Conservation (phyloP, 306 rosid genomes). For the Cucurbita maxima region DNA sequence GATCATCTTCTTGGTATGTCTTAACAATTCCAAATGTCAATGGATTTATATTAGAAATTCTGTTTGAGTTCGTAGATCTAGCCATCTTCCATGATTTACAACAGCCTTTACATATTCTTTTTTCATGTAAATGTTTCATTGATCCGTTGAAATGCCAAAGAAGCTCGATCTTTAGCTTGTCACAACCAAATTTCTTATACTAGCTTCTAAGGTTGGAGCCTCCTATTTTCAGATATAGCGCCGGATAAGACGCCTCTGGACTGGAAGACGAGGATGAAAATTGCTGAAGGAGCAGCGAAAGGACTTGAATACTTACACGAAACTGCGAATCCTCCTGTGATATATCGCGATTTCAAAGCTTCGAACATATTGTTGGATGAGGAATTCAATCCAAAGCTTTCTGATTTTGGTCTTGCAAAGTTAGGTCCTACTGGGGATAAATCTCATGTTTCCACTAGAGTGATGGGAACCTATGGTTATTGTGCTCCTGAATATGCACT, state of each 20-base stretch:
- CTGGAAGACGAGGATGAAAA: conserved; percentile 72
- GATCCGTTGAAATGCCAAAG: not conserved
- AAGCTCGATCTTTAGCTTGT: not conserved
- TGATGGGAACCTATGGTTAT: conserved; percentile 95
- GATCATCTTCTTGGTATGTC: conserved; percentile 77
- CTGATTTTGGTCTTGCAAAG: conserved; percentile 92
- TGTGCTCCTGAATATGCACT: conserved; percentile 92
- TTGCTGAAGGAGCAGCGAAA: conserved; percentile 80
- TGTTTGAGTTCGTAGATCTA: not conserved
- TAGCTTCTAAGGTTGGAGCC: not conserved
- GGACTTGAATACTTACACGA: conserved; percentile 86
- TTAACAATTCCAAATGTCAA: not conserved
- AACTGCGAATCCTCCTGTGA: conserved; percentile 67
- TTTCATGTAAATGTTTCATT: not conserved
- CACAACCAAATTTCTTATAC: not conserved
- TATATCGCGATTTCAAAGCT: conserved; percentile 80
- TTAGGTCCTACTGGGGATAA: conserved; percentile 88
- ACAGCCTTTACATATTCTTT: not conserved
- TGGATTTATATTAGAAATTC: not conserved
- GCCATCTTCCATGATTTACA: not conserved
- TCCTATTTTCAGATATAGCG: conserved; percentile 24
- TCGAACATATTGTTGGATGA: conserved; percentile 74
- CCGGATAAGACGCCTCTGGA: conserved; percentile 37
- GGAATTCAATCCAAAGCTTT: conserved; percentile 64
- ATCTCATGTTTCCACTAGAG: conserved; percentile 80